Evolutionary conservation across 148 eudicot genomes (phyloP), one percentile per base, ranked within the genome.

Genomic region (Rhododendron ferrugineum): DNA sequence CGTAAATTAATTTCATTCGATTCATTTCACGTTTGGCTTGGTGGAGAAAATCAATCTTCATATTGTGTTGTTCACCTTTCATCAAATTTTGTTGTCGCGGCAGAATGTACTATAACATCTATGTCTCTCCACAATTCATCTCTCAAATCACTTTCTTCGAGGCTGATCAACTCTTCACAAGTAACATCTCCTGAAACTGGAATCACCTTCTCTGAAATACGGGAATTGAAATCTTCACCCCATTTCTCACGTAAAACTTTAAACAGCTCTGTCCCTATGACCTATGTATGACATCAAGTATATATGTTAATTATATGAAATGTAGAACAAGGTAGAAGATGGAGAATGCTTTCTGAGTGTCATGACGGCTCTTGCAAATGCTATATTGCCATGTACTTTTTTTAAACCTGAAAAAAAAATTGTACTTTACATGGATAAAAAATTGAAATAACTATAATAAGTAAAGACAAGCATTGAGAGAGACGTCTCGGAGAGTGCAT

Each of bases 181-280:
- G 91, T 79, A 34, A 90, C 89, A 49, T 92, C 92, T 4, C 94
- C 92, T 9, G 88, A 78, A 2, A 92, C 87, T 26, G 90, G 78
- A 14, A 64, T 83, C 28, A 90, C 80, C 79, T 85, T 92, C 34
- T 88, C 46, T 1, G 89, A 84, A 11, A 92, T 68, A 11, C 86
- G 73, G 5, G 89, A 42, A 8, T 83, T 84, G 5, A 90, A 83
- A 72, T 92, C 75, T 14, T 34, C 64, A 9, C 92, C 90, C 22
- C 37, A 26, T 46, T 76, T 77, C n/a, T 90, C 91, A 26, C 89
- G 89, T 15, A 92, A 70, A 68, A 90, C 83, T 49, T 72, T 87
- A 44, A 86, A 92, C 85, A 92, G 86, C 13, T 92, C 92, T 81
- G 88, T 90, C 14, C 86, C 83, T 56, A 90, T 18, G 7, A 89